phyloP scores from a whole-genome alignment of 805 yeast genomes.

The Yarrowia porcina region DNA sequence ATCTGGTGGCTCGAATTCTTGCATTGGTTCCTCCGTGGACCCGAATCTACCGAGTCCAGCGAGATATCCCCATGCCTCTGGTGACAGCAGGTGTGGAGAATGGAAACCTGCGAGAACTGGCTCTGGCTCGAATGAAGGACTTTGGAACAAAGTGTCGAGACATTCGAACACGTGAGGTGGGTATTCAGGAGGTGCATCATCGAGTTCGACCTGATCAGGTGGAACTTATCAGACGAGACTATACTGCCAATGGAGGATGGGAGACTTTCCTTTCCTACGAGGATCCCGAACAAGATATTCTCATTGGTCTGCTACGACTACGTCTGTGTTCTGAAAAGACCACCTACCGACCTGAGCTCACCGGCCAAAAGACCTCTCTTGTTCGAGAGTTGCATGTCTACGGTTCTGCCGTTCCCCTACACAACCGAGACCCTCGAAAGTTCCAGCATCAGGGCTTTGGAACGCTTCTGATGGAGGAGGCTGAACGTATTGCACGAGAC shows the following conservation, averaged over 20 bases:
- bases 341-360: slow-evolving; percentile 87
- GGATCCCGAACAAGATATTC: slow-evolving; percentile 93
- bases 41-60: slow-evolving; percentile 93
- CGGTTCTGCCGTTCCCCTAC: slow-evolving; percentile 95
- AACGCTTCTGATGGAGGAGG: slow-evolving; percentile 95
- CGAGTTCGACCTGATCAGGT: slow-evolving; percentile 96
- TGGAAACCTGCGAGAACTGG: slow-evolving; percentile 92
- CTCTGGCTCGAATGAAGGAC: slow-evolving; percentile 96
- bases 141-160: slow-evolving; percentile 95
- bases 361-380: slow-evolving; percentile 77
- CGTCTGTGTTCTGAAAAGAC: slow-evolving; percentile 85
- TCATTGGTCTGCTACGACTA: slow-evolving; percentile 84
- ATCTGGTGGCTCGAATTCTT: slow-evolving; percentile 89
- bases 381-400: slow-evolving; percentile 98
- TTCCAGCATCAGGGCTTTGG: slow-evolving; percentile 99
- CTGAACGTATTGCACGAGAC: slow-evolving; percentile 89
- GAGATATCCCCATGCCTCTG: slow-evolving; percentile 98
- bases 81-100: slow-evolving; percentile 98
- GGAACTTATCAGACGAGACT: slow-evolving; percentile 90
- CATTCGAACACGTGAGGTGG: slow-evolving; percentile 96
- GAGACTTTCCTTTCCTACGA: slow-evolving; percentile 94
- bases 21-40: slow-evolving; percentile 99
- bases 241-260: slow-evolving; percentile 98
- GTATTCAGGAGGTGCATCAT: slow-evolving; percentile 97
- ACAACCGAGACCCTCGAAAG: slow-evolving; percentile 93